Evolutionary conservation across 148 eudicot genomes (phyloP), one percentile per base, ranked within the genome.

Genomic region (Linanthus parryae): DNA sequence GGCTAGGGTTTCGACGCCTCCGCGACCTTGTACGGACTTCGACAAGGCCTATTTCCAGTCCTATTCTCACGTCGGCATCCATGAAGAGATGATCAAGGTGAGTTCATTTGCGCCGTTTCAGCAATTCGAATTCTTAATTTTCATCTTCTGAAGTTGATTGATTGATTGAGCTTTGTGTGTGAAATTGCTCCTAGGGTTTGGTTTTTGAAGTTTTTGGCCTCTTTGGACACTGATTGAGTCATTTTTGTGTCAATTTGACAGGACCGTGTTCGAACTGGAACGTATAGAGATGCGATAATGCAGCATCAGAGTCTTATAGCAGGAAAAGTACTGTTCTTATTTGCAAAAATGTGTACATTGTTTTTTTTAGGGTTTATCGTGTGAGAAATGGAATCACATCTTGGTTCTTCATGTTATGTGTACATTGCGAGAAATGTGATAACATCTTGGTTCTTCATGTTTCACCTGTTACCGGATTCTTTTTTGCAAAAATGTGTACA

Each of bases 41-140:
- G 99, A 92, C 51, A 69, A 69, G 56, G 99, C 99, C 35, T 92
- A 92, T 55, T 92, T 92, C 48, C 76, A 92, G 47, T 87, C 99
- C n/a, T 92, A 92, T 53, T 63, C 96, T 58, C 94, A 92, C 56
- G 77, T 92, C 13, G 99, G 99, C 54, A 92, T 92, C 59, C 99
- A 92, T 55, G 94, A 88, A 67, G 96, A 92, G 55, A 92, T 92
- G 99, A 92, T 92, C 44, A 92, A 87, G 94, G 98, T 92, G n/a
- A n/a, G n/a, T n/a, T n/a, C n/a, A n/a, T n/a, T n/a, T n/a, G n/a
- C n/a, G n/a, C n/a, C n/a, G n/a, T n/a, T n/a, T n/a, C n/a, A n/a
- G n/a, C n/a, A n/a, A n/a, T n/a, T n/a, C n/a, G n/a, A n/a, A n/a
- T n/a, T n/a, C 39, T 4, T 15, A 35, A 35, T 5, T 35, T 1